These are phyloP conservation scores for Daldinia sp. DNA, from an alignment of 2,329 filamentous ascomycete genomes.

Conservation along the genomic window DNA sequence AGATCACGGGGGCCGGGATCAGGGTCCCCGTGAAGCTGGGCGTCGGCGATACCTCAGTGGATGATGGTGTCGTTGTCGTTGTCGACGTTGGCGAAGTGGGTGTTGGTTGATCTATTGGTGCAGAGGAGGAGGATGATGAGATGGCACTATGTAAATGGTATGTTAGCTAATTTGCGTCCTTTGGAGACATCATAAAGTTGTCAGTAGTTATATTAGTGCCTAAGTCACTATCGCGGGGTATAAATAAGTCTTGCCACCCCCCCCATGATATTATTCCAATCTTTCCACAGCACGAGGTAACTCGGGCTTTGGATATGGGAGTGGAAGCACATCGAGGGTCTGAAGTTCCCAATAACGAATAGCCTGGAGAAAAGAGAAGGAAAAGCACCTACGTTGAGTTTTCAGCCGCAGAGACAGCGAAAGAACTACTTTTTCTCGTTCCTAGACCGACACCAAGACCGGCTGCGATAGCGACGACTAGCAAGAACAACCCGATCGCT, in stretches of 20 bases:
- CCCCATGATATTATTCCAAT: slow-evolving; percentile 2
- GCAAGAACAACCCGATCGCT: slow-evolving; percentile 47
- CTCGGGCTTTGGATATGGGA: not conserved
- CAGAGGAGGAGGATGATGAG: slow-evolving; percentile 18
- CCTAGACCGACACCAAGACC: slow-evolving; percentile 53
- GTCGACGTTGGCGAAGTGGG: slow-evolving; percentile 22
- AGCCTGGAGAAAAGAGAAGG: not conserved
- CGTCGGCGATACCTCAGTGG: slow-evolving; percentile 29
- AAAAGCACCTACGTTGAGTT: slow-evolving; percentile 24
- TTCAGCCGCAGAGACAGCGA: not conserved
- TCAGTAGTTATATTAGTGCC: not conserved
- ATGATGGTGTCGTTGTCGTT: slow-evolving; percentile 9
- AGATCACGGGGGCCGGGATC: slow-evolving; percentile 27
- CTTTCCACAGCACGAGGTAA: not conserved
- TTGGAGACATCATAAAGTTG: too few species aligned
- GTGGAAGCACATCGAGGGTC: not conserved
- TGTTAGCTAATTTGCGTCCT: slow-evolving; percentile 12
- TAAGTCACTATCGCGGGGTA: not conserved
- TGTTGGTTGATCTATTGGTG: not conserved
- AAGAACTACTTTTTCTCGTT: slow-evolving; percentile 23
- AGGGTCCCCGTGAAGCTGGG: slow-evolving; percentile 41
- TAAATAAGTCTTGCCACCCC: not conserved
- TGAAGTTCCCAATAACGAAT: not conserved
- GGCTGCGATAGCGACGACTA: slow-evolving; percentile 50
- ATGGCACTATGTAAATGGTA: not conserved